Percentiles rank a stretch among this genome's conserved stretches.
Evolutionary conservation across 2,329 filamentous ascomycete species (phyloP).

Genomic region (Diaporthe ilicicola): DNA sequence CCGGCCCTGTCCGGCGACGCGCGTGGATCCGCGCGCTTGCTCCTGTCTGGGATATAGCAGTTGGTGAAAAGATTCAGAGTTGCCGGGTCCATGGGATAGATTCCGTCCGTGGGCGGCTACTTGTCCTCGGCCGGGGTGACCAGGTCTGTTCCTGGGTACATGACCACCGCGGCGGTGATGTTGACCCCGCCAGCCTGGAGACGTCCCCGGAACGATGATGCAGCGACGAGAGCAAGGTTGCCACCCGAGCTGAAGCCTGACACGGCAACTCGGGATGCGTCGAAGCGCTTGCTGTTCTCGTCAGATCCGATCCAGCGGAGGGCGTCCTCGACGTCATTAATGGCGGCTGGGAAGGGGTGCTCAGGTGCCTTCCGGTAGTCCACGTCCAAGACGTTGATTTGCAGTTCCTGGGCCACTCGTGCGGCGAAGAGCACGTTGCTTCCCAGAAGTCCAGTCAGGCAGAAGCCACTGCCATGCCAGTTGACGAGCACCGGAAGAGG

Average conservation of each 20-base stretch:
- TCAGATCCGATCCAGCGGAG: conserved; percentile 46
- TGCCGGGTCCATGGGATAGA: not conserved
- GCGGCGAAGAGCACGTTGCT: conserved; percentile 19
- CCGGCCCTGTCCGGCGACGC: conserved; percentile 1
- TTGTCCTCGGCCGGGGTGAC: conserved; percentile 5
- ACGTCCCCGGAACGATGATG: conserved; percentile 12
- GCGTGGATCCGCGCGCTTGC: not conserved
- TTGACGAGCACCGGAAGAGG: not conserved
- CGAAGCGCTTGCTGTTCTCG: conserved; percentile 36
- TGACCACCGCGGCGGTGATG: not conserved
- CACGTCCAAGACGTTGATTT: conserved; percentile 44
- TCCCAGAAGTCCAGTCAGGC: not conserved
- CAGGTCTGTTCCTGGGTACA: conserved; percentile 15
- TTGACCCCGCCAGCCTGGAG: not conserved
- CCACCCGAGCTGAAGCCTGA: conserved; percentile 42
- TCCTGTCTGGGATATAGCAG: conserved; percentile 10
- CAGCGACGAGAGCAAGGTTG: conserved; percentile 37
- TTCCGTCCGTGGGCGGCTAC: conserved; percentile 9
- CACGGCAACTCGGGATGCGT: conserved; percentile 38
- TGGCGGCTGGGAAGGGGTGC: conserved; percentile 51
- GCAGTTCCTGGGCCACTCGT: conserved; percentile 28
- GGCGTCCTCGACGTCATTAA: conserved; percentile 49
- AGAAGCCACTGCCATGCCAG: conserved; percentile 22
- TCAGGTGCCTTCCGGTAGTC: conserved; percentile 61
- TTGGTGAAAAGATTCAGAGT: not conserved